phyloP scores from a whole-genome alignment of 331 rosid genomes.

The Pyrus hybrid region DNA sequence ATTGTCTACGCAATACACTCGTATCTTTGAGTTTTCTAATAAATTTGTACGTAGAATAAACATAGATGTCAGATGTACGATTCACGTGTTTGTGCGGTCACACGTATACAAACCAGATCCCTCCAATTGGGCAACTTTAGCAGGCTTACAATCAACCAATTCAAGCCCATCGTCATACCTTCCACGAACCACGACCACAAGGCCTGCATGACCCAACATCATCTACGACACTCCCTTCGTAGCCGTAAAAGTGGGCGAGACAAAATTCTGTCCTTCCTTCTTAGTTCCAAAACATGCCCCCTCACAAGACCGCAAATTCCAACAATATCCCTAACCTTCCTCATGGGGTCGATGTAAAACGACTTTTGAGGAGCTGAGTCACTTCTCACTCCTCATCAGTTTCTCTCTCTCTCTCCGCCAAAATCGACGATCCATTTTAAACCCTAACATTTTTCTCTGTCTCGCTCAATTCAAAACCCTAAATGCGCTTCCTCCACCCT shows the following conservation, averaged over 20 bases:
- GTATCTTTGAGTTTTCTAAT: no score
- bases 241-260: neutral
- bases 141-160: no score
- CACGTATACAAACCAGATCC: no score
- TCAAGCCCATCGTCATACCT: no score
- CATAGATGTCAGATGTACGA: accelerated
- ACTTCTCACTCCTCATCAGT: neutral
- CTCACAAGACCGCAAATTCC: neutral
- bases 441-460: neutral
- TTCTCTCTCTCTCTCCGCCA: neutral
- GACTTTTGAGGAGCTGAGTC: neutral
- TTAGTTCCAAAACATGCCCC: neutral
- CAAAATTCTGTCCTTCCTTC: neutral
- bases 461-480: neutral
- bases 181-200: no score
- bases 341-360: neutral
- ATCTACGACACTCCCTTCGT: neutral
- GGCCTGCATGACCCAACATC: neutral
- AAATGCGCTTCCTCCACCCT: neutral
- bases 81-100: no score
- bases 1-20: no score
- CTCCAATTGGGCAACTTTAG: no score
- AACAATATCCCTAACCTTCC: neutral
- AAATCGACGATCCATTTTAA: neutral
- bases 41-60: no score